These are phyloP conservation scores for Brachypodium distachyon DNA, from an alignment of 202 grass and related monocot genomes.

Conservation along the genomic window DNA sequence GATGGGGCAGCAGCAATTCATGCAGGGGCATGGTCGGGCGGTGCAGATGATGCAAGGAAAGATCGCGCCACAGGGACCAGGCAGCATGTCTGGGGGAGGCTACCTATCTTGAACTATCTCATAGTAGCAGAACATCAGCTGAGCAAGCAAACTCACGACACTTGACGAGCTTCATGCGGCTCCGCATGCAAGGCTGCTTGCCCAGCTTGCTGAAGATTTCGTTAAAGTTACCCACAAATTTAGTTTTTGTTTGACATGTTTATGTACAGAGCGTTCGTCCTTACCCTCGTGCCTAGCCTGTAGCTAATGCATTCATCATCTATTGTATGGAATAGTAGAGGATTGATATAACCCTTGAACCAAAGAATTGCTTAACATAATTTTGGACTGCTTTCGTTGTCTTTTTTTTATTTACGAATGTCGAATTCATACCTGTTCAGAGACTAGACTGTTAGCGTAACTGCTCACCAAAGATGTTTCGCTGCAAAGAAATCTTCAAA, in stretches of 20 bases:
- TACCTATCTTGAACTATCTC: slow-evolving; percentile 28
- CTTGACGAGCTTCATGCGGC: neutral
- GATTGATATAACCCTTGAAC: neutral
- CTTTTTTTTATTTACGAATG: too few species aligned
- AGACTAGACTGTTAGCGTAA: too few species aligned
- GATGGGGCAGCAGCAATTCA: slow-evolving; percentile 63
- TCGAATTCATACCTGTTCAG: too few species aligned
- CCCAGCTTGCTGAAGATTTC: neutral
- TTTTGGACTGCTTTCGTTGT: too few species aligned
- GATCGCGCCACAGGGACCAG: slow-evolving; percentile 39
- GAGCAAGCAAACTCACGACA: neutral
- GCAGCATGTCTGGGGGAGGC: slow-evolving; percentile 64
- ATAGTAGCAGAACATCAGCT: neutral
- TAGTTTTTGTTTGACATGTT: neutral
- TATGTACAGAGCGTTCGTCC: neutral
- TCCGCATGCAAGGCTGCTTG: neutral
- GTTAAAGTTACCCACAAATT: neutral
- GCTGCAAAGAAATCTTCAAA: too few species aligned
- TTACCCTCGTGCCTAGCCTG: neutral
- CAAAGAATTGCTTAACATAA: too few species aligned
- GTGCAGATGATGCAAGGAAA: slow-evolving; percentile 83
- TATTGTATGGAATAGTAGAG: neutral
- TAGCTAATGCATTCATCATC: neutral
- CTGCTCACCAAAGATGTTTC: too few species aligned
- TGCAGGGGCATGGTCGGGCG: slow-evolving; percentile 54